A percentile compares a stretch with the other conserved stretches of the same genome.
These are phyloP conservation scores for Alternaria metachromatica DNA, from an alignment of 2,329 filamentous ascomycete species.

Conservation along the genomic window DNA sequence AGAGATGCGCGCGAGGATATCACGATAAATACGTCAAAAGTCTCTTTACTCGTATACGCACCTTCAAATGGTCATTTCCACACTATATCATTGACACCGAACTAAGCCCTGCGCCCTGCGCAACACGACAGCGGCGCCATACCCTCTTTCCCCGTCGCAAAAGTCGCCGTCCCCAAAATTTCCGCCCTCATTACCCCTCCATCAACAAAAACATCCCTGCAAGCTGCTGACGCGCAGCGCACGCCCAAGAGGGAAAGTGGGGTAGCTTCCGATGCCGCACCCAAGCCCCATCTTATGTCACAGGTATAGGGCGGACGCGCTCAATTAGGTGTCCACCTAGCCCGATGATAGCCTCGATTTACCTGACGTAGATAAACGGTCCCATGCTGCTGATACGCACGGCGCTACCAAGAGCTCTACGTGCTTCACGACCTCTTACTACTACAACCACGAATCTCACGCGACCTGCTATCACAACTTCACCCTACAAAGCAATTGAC, in stretches of 20 bases:
- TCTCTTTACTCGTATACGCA: not conserved
- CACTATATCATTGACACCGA: not conserved
- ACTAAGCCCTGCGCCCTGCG: not conserved
- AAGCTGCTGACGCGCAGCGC: not conserved
- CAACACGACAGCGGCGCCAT: not conserved
- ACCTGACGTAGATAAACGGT: conserved; percentile 25
- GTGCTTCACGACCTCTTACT: not conserved
- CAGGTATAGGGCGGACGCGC: not conserved
- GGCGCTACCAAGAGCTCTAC: not conserved
- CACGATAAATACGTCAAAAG: not conserved
- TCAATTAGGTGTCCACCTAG: not conserved
- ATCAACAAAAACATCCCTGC: not conserved
- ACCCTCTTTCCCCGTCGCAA: conserved; percentile 5
- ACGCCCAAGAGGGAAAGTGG: conserved; percentile 3
- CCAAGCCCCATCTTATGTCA: not conserved
- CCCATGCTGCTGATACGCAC: not conserved
- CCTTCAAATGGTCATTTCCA: not conserved
- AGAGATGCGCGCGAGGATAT: not conserved
- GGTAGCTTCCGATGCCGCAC: conserved; percentile 5
- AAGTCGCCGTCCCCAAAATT: conserved; percentile 4
- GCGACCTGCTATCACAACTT: not conserved
- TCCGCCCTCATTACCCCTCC: conserved; percentile 16
- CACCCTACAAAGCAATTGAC: not conserved
- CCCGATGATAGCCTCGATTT: conserved; percentile 34
- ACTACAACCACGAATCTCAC: not conserved